Percentiles rank a stretch among this genome's conserved stretches.
phyloP scores from a whole-genome alignment of 83 land plant species.

The Picea abies region DNA sequence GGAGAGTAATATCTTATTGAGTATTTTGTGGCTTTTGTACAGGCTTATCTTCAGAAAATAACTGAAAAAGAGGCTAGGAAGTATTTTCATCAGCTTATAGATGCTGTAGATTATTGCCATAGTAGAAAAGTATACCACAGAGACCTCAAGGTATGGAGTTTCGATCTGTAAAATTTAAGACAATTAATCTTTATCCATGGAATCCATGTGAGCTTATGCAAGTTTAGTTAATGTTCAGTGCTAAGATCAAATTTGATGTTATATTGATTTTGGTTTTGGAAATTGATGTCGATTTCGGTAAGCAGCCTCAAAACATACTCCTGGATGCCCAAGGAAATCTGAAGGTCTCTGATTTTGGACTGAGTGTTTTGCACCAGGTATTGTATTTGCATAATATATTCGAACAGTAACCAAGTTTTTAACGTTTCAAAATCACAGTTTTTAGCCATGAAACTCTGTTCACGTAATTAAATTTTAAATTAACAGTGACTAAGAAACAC shows the following conservation, averaged over 20 bases:
- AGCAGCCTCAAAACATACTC: conserved; percentile 53
- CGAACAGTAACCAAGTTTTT: too few relatives aligned
- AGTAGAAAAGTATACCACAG: conserved; percentile 50
- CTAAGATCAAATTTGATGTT: not conserved
- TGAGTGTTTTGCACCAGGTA: conserved; percentile 42
- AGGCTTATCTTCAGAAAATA: conserved; percentile 27
- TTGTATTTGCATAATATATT: not conserved
- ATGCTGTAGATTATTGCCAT: conserved; percentile 58
- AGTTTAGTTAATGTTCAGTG: too few relatives aligned
- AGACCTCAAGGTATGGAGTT: conserved; percentile 49
- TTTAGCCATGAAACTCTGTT: not conserved
- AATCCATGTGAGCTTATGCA: not conserved
- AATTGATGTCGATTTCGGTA: not conserved
- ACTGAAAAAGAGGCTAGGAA: conserved; percentile 43
- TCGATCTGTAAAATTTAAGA: not conserved
- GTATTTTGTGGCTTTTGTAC: not conserved
- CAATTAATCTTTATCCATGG: not conserved
- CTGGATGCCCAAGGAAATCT: conserved; percentile 46
- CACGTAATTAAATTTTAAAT: not conserved
- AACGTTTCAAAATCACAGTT: too few relatives aligned
- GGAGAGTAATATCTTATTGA: not conserved
- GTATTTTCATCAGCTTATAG: conserved; percentile 52
- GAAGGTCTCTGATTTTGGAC: conserved; percentile 51
- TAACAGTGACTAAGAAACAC: not conserved
- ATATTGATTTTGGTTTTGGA: not conserved